Percentiles rank a stretch among this genome's conserved stretches.
phyloP scores from a whole-genome alignment of 495 filamentous ascomycete species.

The Cenococcum geophilum region DNA sequence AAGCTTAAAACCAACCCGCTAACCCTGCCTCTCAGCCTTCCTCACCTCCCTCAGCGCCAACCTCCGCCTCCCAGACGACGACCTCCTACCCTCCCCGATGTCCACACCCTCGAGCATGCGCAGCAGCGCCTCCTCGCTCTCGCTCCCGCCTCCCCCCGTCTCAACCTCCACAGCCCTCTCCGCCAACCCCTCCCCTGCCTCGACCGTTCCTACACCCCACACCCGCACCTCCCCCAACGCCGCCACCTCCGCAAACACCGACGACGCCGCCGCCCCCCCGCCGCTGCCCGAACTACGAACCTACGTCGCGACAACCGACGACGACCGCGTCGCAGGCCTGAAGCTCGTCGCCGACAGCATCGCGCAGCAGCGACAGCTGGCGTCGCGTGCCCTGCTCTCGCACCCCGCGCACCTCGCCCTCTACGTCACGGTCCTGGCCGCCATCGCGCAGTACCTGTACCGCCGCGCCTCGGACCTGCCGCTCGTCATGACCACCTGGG shows the following conservation, averaged over 20 bases:
- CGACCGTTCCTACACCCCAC: no score
- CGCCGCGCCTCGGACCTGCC: conserved; percentile 31
- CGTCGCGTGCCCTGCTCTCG: conserved; percentile 48
- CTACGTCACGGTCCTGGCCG: conserved; percentile 37
- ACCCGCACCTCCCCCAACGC: conserved; percentile 10
- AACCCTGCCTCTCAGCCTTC: conserved; percentile 31
- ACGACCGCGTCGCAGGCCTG: conserved; percentile 62
- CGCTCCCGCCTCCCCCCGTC: conserved; percentile 31
- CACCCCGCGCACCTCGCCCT: conserved; percentile 45
- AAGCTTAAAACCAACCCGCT: conserved; percentile 8
- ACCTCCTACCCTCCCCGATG: conserved; percentile 35
- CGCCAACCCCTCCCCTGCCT: conserved; percentile 24
- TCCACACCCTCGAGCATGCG: conserved; percentile 33
- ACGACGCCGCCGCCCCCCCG: conserved; percentile 1
- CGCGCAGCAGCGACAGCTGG: conserved; percentile 56
- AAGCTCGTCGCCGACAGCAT: conserved; percentile 61
- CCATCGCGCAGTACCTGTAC: conserved; percentile 38
- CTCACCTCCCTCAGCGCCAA: conserved; percentile 40
- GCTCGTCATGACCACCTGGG: conserved; percentile 40
- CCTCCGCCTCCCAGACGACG: conserved; percentile 35
- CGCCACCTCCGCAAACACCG: conserved; percentile 1
- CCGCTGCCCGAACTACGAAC: conserved; percentile 33
- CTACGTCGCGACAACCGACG: conserved; percentile 36
- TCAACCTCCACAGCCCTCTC: conserved; percentile 29
- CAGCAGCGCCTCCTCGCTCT: conserved; percentile 8